Evolutionary conservation across 345 rosid genomes (phyloP).

Genomic region (Diplotaxis tenuifolia): DNA sequence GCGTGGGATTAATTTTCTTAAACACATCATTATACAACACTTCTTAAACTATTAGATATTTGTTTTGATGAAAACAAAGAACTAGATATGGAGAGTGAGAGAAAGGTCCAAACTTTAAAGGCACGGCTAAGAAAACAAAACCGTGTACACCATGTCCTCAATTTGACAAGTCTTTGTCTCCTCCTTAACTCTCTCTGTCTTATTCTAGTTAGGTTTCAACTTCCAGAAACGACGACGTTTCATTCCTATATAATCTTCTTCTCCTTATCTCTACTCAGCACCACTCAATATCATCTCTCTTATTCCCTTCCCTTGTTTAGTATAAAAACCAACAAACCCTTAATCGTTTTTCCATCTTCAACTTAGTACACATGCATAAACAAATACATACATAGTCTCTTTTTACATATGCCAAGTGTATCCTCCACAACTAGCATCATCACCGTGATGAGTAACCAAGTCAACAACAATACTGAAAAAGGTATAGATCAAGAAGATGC

Average conservation of each 20-base stretch:
- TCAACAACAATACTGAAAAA: slow-evolving; percentile 33
- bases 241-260: slow-evolving; percentile 19
- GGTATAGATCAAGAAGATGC: slow-evolving; percentile 29
- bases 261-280: slow-evolving; percentile 37
- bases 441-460: slow-evolving; percentile 33
- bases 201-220: slow-evolving; percentile 5
- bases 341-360: slow-evolving; percentile 24
- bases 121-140: slow-evolving; percentile 49
- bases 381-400: neutral
- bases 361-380: slow-evolving; percentile 31
- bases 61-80: neutral
- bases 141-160: slow-evolving; percentile 51
- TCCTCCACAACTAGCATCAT: slow-evolving; percentile 55
- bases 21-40: neutral
- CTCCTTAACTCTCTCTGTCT: slow-evolving; percentile 40
- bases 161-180: slow-evolving; percentile 64
- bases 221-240: slow-evolving; percentile 29
- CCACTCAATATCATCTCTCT: slow-evolving; percentile 36
- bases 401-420: slow-evolving; percentile 58
- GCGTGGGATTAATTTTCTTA: neutral
- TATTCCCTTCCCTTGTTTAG: slow-evolving; percentile 16
- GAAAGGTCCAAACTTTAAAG: slow-evolving; percentile 50
- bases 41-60: neutral
- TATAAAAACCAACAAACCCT: slow-evolving; percentile 35
- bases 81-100: slow-evolving; percentile 10